Conservation (phyloP, 495 filamentous ascomycete species). For the Penicillium malachiteum region DNA sequence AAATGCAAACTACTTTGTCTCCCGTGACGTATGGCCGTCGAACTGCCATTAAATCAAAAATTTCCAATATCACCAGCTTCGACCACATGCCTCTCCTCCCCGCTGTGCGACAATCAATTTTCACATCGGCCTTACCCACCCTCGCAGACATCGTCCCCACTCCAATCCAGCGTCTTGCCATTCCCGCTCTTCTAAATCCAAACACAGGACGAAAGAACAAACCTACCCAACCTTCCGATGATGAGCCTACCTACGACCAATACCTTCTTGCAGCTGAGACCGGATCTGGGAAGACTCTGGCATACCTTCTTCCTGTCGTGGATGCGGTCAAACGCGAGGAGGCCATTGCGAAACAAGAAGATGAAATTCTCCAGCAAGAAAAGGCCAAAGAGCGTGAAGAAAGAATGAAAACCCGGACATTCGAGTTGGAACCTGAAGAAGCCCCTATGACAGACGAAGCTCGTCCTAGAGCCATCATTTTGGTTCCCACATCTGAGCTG, state of each 20-base stretch:
- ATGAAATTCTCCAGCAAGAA: constrained; percentile 50
- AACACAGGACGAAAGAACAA: constrained; percentile 24
- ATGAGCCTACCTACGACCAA: constrained; percentile 55
- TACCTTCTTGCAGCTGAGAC: constrained; percentile 94
- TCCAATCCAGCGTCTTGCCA: constrained; percentile 82
- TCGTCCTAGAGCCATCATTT: constrained; percentile 77
- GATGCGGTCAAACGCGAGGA: constrained; percentile 83
- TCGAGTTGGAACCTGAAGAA: constrained; percentile 54
- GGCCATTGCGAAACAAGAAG: constrained; percentile 54
- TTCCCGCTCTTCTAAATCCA: constrained; percentile 69
- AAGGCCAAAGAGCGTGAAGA: constrained; percentile 49
- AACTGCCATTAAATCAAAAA: constrained; percentile 62
- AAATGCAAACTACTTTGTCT: constrained; percentile 83
- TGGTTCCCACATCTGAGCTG: constrained; percentile 92
- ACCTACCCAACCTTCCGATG: constrained; percentile 26
- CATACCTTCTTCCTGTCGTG: constrained; percentile 80
- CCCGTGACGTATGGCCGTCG: constrained; percentile 73
- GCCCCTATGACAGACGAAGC: constrained; percentile 62
- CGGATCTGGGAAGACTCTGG: constrained; percentile 92
- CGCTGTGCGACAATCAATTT: constrained; percentile 69
- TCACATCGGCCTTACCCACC: constrained; percentile 65
- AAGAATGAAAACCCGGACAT: constrained; percentile 46
- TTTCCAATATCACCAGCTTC: constrained; percentile 72
- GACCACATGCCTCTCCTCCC: constrained; percentile 74
- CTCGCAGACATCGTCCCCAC: constrained; percentile 74